These are phyloP conservation scores for Paecilomyces dactylethromorphus DNA, from an alignment of 2,329 filamentous ascomycete species.

Conservation along the genomic window DNA sequence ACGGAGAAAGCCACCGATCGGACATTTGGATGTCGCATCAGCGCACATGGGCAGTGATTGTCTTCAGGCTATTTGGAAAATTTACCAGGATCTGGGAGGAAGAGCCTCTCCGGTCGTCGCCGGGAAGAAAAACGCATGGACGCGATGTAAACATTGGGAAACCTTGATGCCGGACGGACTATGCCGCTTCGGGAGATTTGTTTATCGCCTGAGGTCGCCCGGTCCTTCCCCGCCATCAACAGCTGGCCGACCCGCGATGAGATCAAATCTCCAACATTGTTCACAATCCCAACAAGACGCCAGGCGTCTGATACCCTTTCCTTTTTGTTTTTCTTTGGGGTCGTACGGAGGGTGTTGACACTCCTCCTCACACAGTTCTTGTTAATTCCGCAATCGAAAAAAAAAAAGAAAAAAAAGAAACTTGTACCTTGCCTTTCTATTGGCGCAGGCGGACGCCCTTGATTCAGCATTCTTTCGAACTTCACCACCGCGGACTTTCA, in stretches of 20 bases:
- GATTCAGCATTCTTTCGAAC: conserved; percentile 13
- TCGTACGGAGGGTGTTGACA: background rate
- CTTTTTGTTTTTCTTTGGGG: background rate
- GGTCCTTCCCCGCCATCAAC: conserved; percentile 7
- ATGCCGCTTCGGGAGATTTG: conserved; percentile 35
- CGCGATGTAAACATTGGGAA: conserved; percentile 4
- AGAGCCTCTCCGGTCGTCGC: background rate
- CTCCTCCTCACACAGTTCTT: background rate
- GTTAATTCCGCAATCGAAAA: background rate
- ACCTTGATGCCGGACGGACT: conserved; percentile 7
- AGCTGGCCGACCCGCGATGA: background rate
- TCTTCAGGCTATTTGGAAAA: background rate
- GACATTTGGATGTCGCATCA: background rate
- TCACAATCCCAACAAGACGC: background rate
- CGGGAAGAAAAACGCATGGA: conserved; percentile 1
- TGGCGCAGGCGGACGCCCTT: conserved; percentile 4
- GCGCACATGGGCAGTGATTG: background rate
- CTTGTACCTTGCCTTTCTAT: background rate
- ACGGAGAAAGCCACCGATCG: background rate
- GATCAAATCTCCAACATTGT: background rate
- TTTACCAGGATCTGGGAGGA: background rate
- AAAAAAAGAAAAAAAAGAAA: background rate
- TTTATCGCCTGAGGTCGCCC: conserved; percentile 18
- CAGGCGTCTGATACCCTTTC: background rate
- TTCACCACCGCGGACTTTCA: background rate